These are phyloP conservation scores for Rhodomyrtus psidioides DNA, from an alignment of 441 rosid genomes.

Conservation along the genomic window DNA sequence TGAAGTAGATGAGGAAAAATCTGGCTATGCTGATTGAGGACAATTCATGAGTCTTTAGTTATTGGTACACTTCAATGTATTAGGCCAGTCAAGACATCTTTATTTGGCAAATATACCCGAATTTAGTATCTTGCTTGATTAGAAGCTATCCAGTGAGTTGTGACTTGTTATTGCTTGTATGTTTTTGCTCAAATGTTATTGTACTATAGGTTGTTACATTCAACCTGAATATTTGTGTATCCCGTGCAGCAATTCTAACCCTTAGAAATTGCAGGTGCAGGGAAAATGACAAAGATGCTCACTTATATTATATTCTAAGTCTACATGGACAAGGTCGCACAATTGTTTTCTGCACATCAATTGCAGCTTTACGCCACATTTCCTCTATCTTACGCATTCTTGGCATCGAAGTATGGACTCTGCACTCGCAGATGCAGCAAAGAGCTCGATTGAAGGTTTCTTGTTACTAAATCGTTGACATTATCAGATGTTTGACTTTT, in stretches of 20 bases:
- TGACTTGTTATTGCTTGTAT: neutral
- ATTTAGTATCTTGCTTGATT: neutral
- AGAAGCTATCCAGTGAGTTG: neutral
- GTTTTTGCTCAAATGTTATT: neutral
- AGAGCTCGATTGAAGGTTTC: slow-evolving; percentile 89
- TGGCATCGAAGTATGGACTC: slow-evolving; percentile 64
- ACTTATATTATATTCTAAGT: slow-evolving; percentile 79
- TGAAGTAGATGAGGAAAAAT: neutral
- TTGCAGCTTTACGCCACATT: slow-evolving; percentile 87
- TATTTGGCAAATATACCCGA: neutral
- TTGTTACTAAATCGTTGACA: neutral
- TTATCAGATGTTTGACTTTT: neutral
- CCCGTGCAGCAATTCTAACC: slow-evolving; percentile 4
- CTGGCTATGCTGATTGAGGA: neutral
- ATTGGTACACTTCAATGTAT: neutral
- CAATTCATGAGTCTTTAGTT: neutral
- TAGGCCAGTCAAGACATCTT: neutral
- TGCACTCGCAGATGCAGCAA: slow-evolving; percentile 95
- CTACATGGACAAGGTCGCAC: slow-evolving; percentile 94
- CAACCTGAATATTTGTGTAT: neutral
- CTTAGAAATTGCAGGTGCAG: slow-evolving; percentile 48
- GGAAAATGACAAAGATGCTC: slow-evolving; percentile 89
- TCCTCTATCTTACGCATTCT: slow-evolving; percentile 73
- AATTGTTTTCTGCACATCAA: slow-evolving; percentile 93
- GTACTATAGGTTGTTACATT: neutral